Base-by-base conservation (phyloP, 2,329 filamentous ascomycete genomes). In the Fusarium hostae region DNA sequence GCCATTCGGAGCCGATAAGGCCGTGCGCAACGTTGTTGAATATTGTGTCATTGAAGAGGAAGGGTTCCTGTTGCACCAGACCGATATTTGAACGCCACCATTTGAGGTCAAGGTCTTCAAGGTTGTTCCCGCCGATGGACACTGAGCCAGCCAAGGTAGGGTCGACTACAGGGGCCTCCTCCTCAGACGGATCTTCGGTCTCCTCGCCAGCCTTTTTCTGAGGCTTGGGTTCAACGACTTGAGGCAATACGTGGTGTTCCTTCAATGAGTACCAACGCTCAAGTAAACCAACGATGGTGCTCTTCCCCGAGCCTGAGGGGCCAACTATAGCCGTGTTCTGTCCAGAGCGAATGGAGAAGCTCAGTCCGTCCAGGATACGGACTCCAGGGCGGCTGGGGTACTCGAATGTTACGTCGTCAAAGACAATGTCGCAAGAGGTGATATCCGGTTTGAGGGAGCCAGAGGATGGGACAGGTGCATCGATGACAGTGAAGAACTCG, bases 291-390 rank as follows among this genome's bases (percentile, higher is more conserved):
- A 92, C 86, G 15, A 92, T 87, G 0, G 91, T 93, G 56, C 88
- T 91, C 77, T 93, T 94, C 0, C 91, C 91, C 4, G 86, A 89
- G 0, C 91, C 91, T 2, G 89, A 91, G 1, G 90, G 86, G 0
- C 91, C 91, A 15, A 93, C 90, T 26, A 93, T 89, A 3, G 91
- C 91, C 0, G 90, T 92, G 3, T 89, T 85, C 70, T 90, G 89
- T 6, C 89, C 88, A 8, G 86, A 84, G 41, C 84, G 81, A 52
- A 92, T 86, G 2, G 77, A 81, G 9, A 91, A 78, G 67, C 84
- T 84, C 6, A 92, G 77, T 1, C 82, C 79, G 65, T 91, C 84
- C 12, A 76, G 35, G 1, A 76, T 61, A 2, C 48, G 63, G 5
- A 70, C 72, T 1, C 70, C 70, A 12, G 74, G 74, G 2, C 74